Base-by-base conservation (phyloP, 176 grass and related monocot genomes). In the Triticum aestivum region DNA sequence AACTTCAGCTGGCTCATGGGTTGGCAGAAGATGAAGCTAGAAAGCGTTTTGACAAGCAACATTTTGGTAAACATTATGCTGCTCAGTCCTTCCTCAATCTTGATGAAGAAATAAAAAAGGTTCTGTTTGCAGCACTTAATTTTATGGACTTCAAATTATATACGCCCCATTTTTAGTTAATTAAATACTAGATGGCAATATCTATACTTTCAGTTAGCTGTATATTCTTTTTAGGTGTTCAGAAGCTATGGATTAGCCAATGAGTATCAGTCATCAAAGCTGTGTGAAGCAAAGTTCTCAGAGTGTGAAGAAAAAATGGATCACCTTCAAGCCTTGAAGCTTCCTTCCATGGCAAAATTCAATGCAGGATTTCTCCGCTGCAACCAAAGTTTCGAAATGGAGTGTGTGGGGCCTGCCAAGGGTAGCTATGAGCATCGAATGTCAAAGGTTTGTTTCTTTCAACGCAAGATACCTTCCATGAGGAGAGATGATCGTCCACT, bases 301-400 rank as follows among this genome's bases (percentile, higher is more conserved):
- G 73, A 96, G n/a, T 94, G 92, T 1, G 97, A 98, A 91, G 92
- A 98, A 63, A 94, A 89, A 88, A 98, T 98, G 97, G 97, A 98
- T 29, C 85, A 87, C 23, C 93, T 94, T 84, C 97, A 98, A 81
- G 88, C 88, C 33, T 77, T 98, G 82, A 91, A 93, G 85, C 94
- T 98, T 84, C 94, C 97, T 58, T 96, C 97, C 51, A 98, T 98
- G 97, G 92, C 97, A 69, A 98, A 98, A 86, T 98, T 98, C 23
- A 82, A 94, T 83, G 94, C 92, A 69, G 94, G 90, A 77, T 94
- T 96, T 91, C 82, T 88, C 72, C 90, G 79, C 38, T 98, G 97
- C 79, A 96, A 96, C 73, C 82, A 74, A 88, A 94, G 84, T 89
- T 98, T 98, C 51, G 88, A 90, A 59, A 80, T 47, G 77, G 88